A percentile compares a stretch with the other conserved stretches of the same genome.
Conservation (phyloP, 345 rosid species). For the Noccaea caerulescens region DNA sequence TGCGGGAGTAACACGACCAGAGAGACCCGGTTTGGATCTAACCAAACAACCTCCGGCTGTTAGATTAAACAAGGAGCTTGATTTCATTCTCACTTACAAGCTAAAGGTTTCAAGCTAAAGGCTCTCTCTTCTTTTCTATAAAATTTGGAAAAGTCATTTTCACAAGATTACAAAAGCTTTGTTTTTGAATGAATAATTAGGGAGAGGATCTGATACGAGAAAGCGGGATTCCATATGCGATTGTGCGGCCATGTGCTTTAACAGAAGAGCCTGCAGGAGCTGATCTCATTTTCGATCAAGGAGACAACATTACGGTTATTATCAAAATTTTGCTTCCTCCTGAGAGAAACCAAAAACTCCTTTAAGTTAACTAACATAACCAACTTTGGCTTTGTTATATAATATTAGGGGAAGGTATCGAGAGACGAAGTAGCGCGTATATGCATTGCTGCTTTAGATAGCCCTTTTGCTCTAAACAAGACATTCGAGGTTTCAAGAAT, state of each 20-base stretch:
- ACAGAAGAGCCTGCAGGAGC: slow-evolving; percentile 99
- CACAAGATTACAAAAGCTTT: not conserved
- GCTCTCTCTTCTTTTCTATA: not conserved
- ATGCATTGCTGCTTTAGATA: slow-evolving; percentile 81
- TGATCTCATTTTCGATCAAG: slow-evolving; percentile 90
- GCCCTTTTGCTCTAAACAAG: slow-evolving; percentile 78
- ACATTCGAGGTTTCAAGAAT: slow-evolving; percentile 74
- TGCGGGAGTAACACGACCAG: slow-evolving; percentile 96
- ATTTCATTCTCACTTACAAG: slow-evolving; percentile 81
- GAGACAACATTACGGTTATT: slow-evolving; percentile 87
- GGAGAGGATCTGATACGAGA: slow-evolving; percentile 90
- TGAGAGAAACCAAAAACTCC: not conserved
- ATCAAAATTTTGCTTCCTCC: not conserved
- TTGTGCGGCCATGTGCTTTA: slow-evolving; percentile 89
- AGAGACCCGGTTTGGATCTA: slow-evolving; percentile 91
- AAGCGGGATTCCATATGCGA: slow-evolving; percentile 84
- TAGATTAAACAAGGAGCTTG: slow-evolving; percentile 93
- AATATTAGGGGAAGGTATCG: slow-evolving; percentile 78
- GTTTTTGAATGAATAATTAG: slow-evolving; percentile 37
- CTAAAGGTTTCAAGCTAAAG: slow-evolving; percentile 87
- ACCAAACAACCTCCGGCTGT: slow-evolving; percentile 97
- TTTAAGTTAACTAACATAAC: slow-evolving; percentile 22
- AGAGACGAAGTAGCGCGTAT: slow-evolving; percentile 93
- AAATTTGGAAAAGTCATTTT: not conserved
- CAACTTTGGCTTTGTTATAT: not conserved